These are phyloP conservation scores for Triglochin maritima DNA, from an alignment of 106 monocot genomes.

Conservation along the genomic window DNA sequence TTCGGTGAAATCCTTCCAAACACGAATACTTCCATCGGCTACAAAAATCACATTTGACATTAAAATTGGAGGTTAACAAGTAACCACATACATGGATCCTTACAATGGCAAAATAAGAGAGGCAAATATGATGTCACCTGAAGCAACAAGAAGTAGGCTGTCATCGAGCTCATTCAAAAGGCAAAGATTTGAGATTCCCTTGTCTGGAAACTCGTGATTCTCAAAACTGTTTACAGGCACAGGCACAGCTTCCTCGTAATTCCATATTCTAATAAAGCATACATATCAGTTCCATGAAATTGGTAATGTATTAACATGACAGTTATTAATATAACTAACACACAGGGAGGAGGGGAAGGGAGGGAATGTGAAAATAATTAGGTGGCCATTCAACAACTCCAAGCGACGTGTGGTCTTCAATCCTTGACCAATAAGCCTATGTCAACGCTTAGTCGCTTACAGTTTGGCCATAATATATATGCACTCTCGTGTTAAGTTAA, in stretches of 20 bases:
- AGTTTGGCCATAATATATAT: too few relatives aligned
- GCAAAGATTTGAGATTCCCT: constrained; percentile 78
- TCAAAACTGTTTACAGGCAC: constrained; percentile 63
- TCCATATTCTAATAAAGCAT: constrained; percentile 58
- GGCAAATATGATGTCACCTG: constrained; percentile 34
- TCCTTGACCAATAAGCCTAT: too few relatives aligned
- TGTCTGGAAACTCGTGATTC: constrained; percentile 77
- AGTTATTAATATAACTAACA: too few relatives aligned
- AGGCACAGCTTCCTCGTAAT: constrained; percentile 70
- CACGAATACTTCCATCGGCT: constrained; percentile 88
- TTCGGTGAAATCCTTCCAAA: constrained; percentile 75
- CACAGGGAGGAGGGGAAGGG: too few relatives aligned
- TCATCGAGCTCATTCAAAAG: constrained; percentile 98
- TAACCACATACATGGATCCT: background rate
- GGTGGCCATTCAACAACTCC: too few relatives aligned
- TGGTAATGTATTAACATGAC: too few relatives aligned
- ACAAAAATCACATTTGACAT: constrained; percentile 3
- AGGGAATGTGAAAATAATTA: too few relatives aligned
- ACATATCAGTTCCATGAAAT: background rate
- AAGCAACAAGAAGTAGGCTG: constrained; percentile 80
- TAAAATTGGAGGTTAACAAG: background rate
- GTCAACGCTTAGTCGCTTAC: too few relatives aligned
- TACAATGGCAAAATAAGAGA: background rate
- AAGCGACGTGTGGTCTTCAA: too few relatives aligned
- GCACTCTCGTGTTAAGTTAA: too few relatives aligned